Percentiles rank a stretch among this genome's conserved stretches.
Evolutionary conservation across 192 early-diverging fungal species (phyloP).

Genomic region (Backusella tuberculispora): DNA sequence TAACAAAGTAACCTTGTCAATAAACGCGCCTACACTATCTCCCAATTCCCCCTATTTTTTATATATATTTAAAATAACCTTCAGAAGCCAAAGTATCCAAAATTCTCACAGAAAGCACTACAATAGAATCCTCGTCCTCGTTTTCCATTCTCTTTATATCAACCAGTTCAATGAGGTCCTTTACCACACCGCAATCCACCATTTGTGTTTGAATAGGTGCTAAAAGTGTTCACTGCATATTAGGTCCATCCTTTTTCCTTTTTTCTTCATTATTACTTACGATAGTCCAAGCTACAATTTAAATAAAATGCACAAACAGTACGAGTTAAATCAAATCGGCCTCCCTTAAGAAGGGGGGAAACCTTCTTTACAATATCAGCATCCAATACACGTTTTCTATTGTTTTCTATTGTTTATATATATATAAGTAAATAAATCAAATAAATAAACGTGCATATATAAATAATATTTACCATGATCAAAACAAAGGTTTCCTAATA

Average conservation of each 20-base stretch:
- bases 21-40: background rate
- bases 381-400: slow-evolving; percentile 46
- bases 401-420: slow-evolving; percentile 42
- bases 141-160: slow-evolving; percentile 27
- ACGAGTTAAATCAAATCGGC: slow-evolving; percentile 42
- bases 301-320: slow-evolving; percentile 53
- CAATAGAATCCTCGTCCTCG: slow-evolving; percentile 22
- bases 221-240: background rate
- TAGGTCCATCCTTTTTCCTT: background rate
- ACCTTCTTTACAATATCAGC: slow-evolving; percentile 40
- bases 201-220: slow-evolving; percentile 49
- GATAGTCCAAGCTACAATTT: slow-evolving; percentile 54
- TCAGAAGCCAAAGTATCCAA: slow-evolving; percentile 28
- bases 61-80: slow-evolving; percentile 14
- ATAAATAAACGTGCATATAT: background rate
- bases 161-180: slow-evolving; percentile 22
- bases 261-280: slow-evolving; percentile 33
- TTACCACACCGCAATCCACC: slow-evolving; percentile 24
- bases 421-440: background rate
- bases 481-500: slow-evolving; percentile 58
- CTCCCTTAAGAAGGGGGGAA: slow-evolving; percentile 32
- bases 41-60: background rate
- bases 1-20: background rate
- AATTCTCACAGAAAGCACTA: slow-evolving; percentile 29
- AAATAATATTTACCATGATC: slow-evolving; percentile 47